phyloP scores from a whole-genome alignment of 352 stramenopile genomes.

The Phytophthora cryptogea region DNA sequence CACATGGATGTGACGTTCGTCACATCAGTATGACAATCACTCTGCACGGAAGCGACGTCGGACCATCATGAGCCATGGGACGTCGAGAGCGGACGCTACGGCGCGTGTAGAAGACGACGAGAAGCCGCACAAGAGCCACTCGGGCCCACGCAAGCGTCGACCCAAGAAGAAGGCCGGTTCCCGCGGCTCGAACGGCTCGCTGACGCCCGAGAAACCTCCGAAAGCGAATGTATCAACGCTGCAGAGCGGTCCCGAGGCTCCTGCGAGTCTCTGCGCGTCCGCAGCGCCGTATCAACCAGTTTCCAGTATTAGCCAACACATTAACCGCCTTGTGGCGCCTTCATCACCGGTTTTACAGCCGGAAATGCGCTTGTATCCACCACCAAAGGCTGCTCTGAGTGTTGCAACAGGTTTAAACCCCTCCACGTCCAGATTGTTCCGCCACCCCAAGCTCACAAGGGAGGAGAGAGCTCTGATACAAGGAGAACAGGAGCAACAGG shows the following conservation, averaged over 20 bases:
- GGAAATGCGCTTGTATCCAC: constrained; percentile 1
- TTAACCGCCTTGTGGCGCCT: constrained; percentile 6
- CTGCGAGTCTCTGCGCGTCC: constrained; percentile 30
- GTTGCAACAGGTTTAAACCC: neutral
- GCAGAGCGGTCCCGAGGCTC: neutral
- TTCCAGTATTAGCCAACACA: neutral
- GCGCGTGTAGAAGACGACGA: constrained; percentile 7
- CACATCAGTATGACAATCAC: neutral
- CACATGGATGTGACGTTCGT: neutral
- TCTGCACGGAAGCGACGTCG: constrained; percentile 1
- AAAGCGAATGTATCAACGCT: constrained; percentile 6
- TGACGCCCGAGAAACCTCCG: constrained; percentile 2
- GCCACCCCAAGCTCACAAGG: constrained; percentile 3
- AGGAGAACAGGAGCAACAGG: constrained; percentile 32
- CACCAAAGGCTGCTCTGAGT: neutral
- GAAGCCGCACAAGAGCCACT: constrained; percentile 47
- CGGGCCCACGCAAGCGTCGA: constrained; percentile 60
- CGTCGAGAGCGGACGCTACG: constrained; percentile 18
- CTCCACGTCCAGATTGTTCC: constrained; percentile 1
- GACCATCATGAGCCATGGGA: constrained; percentile 33
- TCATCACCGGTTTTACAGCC: neutral
- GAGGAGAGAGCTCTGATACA: constrained; percentile 16
- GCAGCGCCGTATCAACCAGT: constrained; percentile 44
- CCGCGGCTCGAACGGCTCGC: neutral
- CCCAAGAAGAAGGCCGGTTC: constrained; percentile 58